Evolutionary conservation across 2,329 filamentous ascomycete species (phyloP), one percentile per base, ranked within the genome.

Genomic region (Hypomyces perniciosus): DNA sequence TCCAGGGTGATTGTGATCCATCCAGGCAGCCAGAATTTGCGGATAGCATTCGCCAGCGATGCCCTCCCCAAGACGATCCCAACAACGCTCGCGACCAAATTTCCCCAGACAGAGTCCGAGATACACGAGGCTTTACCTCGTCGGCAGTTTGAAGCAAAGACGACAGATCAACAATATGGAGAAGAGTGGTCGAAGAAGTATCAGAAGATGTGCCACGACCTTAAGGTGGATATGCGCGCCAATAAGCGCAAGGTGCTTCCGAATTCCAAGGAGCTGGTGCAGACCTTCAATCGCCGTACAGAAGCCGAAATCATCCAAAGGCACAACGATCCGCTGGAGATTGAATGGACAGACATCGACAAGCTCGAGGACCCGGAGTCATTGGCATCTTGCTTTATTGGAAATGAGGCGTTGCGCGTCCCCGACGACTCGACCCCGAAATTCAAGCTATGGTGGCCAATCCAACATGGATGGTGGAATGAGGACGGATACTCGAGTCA

Each of bases 1-100:
- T 92, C 90, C 8, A 95, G 92, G 68, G 86, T 95, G 54, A 92
- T 99, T 63, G 87, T 97, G 54, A 89, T 99, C 61, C 93, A 99
- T 65, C 84, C 92, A 2, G 93, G 93, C 30, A 97, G 92, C 65
- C 92, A 97, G 69, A 97, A 97, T 58, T 72, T 99, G 56, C 84
- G 93, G 44, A 91, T 99, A 61, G 93, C 93, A 0, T 83, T 97
- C 54, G 91, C 92, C n/a, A 96, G 88, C 62, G 93, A 99, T 70
- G 92, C 91, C 5, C 74, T 99, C 5, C 93, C 93, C 6, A 96
- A 93, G 71, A 95, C 90, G 1, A 82, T 97, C 38, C 92, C 93
- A 5, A 96, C 95, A 87, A 85, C 89, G 1, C 85, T 97, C 56
- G 93, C 92, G 26, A 84, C 86, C 33, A 88, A 84, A 63, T 87